phyloP scores from a whole-genome alignment of 805 yeast species.

The Candida anglica region DNA sequence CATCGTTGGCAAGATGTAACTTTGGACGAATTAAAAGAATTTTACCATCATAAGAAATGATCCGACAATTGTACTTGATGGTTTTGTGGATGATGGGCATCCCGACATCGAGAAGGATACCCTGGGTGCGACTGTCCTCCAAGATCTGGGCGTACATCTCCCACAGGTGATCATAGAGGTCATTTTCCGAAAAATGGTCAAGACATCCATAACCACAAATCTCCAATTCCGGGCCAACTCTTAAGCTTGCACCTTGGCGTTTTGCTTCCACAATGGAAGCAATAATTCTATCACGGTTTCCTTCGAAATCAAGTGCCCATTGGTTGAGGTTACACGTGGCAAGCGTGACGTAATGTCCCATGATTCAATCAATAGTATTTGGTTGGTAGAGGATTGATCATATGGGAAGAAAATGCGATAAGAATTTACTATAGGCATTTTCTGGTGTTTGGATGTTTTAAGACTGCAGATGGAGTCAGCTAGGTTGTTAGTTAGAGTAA shows the following conservation, averaged over 20 bases:
- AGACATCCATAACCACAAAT: constrained; percentile 91
- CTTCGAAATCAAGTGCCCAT: constrained; percentile 98
- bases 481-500: no score
- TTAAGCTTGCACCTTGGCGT: constrained; percentile 63
- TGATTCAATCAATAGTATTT: no score
- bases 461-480: no score
- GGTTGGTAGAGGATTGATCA: no score
- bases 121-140: constrained; percentile 62
- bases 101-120: constrained; percentile 84
- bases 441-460: not conserved
- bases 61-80: constrained; percentile 87
- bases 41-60: constrained; percentile 73
- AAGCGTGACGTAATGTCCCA: constrained; percentile 85
- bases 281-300: constrained; percentile 87
- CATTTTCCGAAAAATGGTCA: constrained; percentile 92
- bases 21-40: constrained; percentile 90
- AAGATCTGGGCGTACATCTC: constrained; percentile 84
- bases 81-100: constrained; percentile 89
- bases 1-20: constrained; percentile 91
- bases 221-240: constrained; percentile 98
- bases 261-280: constrained; percentile 80
- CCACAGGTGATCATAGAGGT: constrained; percentile 88
- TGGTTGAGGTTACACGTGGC: constrained; percentile 96
- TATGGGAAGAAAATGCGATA: no score
- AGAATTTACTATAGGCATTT: not conserved